phyloP scores from a whole-genome alignment of 768 basidiomycete species.

The Lentinula sp. region DNA sequence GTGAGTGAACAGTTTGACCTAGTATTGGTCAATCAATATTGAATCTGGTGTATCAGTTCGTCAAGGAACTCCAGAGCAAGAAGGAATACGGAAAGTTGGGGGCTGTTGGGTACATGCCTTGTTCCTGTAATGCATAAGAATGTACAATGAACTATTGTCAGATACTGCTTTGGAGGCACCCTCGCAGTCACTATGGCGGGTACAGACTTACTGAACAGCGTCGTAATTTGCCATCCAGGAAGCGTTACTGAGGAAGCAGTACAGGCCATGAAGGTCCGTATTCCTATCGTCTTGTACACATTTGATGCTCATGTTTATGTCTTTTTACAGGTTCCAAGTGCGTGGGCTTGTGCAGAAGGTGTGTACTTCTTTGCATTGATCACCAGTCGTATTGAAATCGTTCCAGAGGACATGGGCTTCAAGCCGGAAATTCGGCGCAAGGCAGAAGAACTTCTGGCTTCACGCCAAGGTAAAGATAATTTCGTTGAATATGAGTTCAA shows the following conservation, averaged over 20 bases:
- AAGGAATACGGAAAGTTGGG: conserved; percentile 39
- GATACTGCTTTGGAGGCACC: conserved; percentile 40
- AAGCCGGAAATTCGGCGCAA: conserved; percentile 20
- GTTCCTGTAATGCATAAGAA: background rate
- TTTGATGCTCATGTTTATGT: background rate
- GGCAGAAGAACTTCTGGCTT: conserved; percentile 30
- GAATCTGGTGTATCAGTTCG: conserved; percentile 22
- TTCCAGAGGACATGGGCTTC: conserved; percentile 33
- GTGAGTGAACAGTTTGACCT: conserved; percentile 14
- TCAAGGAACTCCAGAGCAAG: conserved; percentile 26
- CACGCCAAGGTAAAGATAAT: conserved; percentile 26
- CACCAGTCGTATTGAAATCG: background rate
- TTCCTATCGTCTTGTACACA: background rate
- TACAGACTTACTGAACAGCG: conserved; percentile 28
- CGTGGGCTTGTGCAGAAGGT: conserved; percentile 17
- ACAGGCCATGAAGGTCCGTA: conserved; percentile 26
- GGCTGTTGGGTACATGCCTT: conserved; percentile 29
- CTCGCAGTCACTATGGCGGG: conserved; percentile 29
- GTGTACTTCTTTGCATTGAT: background rate
- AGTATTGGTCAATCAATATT: background rate
- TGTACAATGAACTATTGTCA: conserved; percentile 8
- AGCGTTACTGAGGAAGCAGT: conserved; percentile 25
- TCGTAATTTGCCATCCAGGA: conserved; percentile 38
- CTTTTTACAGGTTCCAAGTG: conserved; percentile 10
- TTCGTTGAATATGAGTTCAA: conserved; percentile 41